Evolutionary conservation across 2,329 filamentous ascomycete genomes (phyloP), one percentile per base, ranked within the genome.

Genomic region (Tolypocladium cylindrosporum): DNA sequence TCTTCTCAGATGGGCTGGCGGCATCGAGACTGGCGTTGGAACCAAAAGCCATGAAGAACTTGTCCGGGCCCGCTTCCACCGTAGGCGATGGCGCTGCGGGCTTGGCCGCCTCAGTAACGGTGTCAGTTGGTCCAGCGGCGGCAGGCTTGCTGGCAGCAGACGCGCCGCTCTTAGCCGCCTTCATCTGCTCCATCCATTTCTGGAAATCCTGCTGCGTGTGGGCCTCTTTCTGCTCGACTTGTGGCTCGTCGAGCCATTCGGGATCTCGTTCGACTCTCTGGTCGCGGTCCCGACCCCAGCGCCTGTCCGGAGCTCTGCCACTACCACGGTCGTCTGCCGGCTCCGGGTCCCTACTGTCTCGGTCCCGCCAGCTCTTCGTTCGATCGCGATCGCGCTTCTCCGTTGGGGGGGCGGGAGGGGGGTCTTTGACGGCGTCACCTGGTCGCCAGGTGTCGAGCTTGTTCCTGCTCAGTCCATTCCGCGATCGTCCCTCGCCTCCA

Each of bases 141-240:
- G 65, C 59, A 6, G 72, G 65, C 58, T 74, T 73, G 57, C 74
- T 68, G 63, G 78, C 69, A 54, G 64, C 36, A 24, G 59, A 53
- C 21, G 58, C 57, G 42, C 56, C 70, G 59, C 69, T 74, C 65
- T 79, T 83, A 61, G 83, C 81, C 43, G 85, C 86, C 72, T 89
- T 93, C 91, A 95, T 95, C 62, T 81, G 82, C 65, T 95, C 90
- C 80, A 96, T 96, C 85, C 93, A 97, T 64, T 90, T 90, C 74
- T 95, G 88, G 71, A 97, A 95, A 64, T 97, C 92, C 68, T 95
- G 91, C 66, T 90, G 87, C 1, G 91, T 96, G 65, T 90, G 89
- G 6, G 80, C 82, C 65, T 88, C 84, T 41, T 82, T 76, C 65
- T 87, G 84, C 55, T 90, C 87, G 59, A 88, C 86, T 27, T 80